Base-by-base conservation (phyloP, 768 basidiomycete species). In the Panus rudis region DNA sequence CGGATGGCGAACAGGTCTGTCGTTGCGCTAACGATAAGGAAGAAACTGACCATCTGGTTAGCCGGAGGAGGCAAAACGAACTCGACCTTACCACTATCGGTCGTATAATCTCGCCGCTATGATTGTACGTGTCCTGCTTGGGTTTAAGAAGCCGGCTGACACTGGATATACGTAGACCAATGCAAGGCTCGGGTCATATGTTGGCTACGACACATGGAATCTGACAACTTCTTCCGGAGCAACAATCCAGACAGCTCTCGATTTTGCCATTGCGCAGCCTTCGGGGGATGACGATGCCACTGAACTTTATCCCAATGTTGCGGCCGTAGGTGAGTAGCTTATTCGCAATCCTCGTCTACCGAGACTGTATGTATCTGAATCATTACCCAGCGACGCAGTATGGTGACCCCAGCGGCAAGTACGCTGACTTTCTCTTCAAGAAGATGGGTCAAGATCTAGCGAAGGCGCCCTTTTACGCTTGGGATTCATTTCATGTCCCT, bases 41-140 rank as follows among this genome's bases (percentile, higher is more conserved):
- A 30, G 16, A 30, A 16, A 30, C 26, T 24, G 17, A 32, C 17
- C 19, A 16, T 16, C 19, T n/a, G 24, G 27, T 26, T 35, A 79
- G 76, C 80, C 81, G 10, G 58, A 78, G 12, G 81, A 84, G 63
- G 69, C 76, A 14, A 66, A 58, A 3, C 74, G 81, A 21, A 79
- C 79, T 1, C 66, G 75, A 10, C 79, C 81, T 13, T 82, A 75
- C 57, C 81, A 84, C 53, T 83, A 84, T 55, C 70, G 77, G 8
- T 70, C 73, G 0, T 84, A 80, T 61, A 85, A 85, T 48, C 66
- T 83, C 13, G 76, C 74, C 2, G 81, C 78, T 6, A 78, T 83
- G 74, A 76, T 81, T 38, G 79, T 81, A 48, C 55, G 73, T 57
- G 8, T 16, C n/a, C 12, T 13, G 12, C 28, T 25, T 37, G 24